These are phyloP conservation scores for Chaetomium fimeti DNA, from an alignment of 495 filamentous ascomycete genomes.

Conservation along the genomic window DNA sequence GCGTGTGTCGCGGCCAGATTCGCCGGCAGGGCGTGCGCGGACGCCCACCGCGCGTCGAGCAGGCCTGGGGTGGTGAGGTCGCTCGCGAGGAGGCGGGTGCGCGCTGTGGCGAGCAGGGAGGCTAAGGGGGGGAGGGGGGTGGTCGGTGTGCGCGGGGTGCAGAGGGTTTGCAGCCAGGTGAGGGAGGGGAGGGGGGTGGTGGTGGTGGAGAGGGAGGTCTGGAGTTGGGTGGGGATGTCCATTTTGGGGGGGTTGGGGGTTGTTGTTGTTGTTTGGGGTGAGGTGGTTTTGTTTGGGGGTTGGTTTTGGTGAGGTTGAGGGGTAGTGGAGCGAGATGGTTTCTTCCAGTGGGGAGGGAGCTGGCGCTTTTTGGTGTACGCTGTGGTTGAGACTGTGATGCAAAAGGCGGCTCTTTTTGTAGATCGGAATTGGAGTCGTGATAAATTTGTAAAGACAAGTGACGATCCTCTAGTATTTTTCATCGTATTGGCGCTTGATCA, in stretches of 20 bases:
- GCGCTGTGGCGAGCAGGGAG: slow-evolving; percentile 72
- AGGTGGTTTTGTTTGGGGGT: neutral
- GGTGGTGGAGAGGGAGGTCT: slow-evolving; percentile 35
- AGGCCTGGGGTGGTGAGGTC: slow-evolving; percentile 67
- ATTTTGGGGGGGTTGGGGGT: neutral
- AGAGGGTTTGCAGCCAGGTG: slow-evolving; percentile 40
- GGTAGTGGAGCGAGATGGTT: neutral
- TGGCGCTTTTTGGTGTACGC: neutral
- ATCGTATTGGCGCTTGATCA: neutral
- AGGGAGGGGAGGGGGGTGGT: slow-evolving; percentile 42
- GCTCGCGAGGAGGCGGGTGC: slow-evolving; percentile 73
- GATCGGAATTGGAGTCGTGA: neutral
- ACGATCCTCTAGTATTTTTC: neutral
- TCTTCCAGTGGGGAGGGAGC: too few relatives aligned
- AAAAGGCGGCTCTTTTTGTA: neutral
- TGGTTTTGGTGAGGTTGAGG: neutral
- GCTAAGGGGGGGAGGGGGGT: slow-evolving; percentile 60
- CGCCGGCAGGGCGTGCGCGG: slow-evolving; percentile 57
- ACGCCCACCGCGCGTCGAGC: slow-evolving; percentile 38
- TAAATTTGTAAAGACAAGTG: neutral
- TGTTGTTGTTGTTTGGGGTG: neutral
- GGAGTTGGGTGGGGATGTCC: slow-evolving; percentile 34
- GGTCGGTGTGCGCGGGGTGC: slow-evolving; percentile 25
- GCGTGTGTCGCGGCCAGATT: slow-evolving; percentile 49
- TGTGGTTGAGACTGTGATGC: neutral